phyloP scores from a whole-genome alignment of 2,329 filamentous ascomycete genomes.

The Pseudogymnoascus sp. region DNA sequence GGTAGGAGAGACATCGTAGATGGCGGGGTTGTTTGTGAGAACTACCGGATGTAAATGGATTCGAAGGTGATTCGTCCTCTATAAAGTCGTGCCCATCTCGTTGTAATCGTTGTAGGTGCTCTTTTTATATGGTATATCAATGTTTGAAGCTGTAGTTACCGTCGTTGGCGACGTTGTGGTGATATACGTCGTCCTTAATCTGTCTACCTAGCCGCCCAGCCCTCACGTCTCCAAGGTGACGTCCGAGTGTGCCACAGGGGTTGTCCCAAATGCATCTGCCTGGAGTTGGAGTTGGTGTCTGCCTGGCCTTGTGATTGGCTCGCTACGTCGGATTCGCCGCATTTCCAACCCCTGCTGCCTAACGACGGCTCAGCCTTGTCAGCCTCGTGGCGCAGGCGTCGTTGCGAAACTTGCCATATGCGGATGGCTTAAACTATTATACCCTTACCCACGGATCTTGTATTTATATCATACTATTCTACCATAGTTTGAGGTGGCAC shows the following conservation, averaged over 20 bases:
- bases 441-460: too few species aligned
- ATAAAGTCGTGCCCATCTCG: not conserved
- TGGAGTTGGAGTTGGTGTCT: not conserved
- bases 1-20: not conserved
- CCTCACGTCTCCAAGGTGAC: not conserved
- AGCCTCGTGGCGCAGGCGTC: not conserved
- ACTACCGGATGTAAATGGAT: not conserved
- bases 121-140: not conserved
- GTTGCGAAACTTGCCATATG: not conserved
- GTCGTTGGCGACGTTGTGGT: not conserved
- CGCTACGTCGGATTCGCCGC: not conserved
- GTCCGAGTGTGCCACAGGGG: not conserved
- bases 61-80: not conserved
- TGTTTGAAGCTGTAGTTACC: not conserved
- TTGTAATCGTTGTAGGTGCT: not conserved
- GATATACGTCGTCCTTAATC: not conserved
- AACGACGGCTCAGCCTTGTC: not conserved
- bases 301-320: not conserved
- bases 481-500: not conserved
- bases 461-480: too few species aligned
- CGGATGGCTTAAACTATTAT: too few species aligned
- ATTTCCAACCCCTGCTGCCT: slow-evolving; percentile 2
- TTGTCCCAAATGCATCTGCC: not conserved
- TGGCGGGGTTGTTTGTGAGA: not conserved
- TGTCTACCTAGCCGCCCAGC: not conserved